These are phyloP conservation scores for Heliocybe sulcata DNA, from an alignment of 1,284 basidiomycete species.

Conservation along the genomic window DNA sequence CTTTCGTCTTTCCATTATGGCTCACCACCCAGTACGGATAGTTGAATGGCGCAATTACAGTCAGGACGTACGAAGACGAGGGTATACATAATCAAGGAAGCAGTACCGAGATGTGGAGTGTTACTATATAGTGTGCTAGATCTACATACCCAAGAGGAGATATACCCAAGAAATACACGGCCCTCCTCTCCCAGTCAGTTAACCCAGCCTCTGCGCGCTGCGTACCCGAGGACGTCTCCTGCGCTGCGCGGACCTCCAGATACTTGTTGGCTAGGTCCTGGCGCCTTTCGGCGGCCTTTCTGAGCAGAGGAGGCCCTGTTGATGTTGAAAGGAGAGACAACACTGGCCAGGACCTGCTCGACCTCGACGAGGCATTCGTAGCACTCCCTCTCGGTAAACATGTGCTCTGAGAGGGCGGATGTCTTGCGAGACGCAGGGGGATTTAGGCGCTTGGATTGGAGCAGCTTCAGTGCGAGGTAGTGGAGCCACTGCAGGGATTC, in stretches of 20 bases:
- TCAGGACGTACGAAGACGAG: background rate
- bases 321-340: slow-evolving; percentile 27
- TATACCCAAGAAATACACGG: background rate
- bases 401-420: slow-evolving; percentile 13
- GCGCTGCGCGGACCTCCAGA: slow-evolving; percentile 34
- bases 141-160: background rate
- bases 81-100: background rate
- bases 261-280: slow-evolving; percentile 13
- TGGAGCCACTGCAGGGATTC: slow-evolving; percentile 65
- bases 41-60: background rate
- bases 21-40: no score
- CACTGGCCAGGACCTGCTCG: slow-evolving; percentile 38
- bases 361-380: slow-evolving; percentile 54
- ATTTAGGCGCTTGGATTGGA: slow-evolving; percentile 61
- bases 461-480: slow-evolving; percentile 66
- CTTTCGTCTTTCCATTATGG: no score
- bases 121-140: background rate
- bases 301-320: slow-evolving; percentile 12
- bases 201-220: slow-evolving; percentile 47
- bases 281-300: slow-evolving; percentile 35
- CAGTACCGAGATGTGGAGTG: background rate
- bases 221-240: slow-evolving; percentile 45
- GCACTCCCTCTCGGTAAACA: slow-evolving; percentile 49
- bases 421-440: slow-evolving; percentile 28
- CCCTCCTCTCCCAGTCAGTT: background rate